These are phyloP conservation scores for Aspergillus homomorphus DNA, from an alignment of 495 filamentous ascomycete species.

Conservation along the genomic window DNA sequence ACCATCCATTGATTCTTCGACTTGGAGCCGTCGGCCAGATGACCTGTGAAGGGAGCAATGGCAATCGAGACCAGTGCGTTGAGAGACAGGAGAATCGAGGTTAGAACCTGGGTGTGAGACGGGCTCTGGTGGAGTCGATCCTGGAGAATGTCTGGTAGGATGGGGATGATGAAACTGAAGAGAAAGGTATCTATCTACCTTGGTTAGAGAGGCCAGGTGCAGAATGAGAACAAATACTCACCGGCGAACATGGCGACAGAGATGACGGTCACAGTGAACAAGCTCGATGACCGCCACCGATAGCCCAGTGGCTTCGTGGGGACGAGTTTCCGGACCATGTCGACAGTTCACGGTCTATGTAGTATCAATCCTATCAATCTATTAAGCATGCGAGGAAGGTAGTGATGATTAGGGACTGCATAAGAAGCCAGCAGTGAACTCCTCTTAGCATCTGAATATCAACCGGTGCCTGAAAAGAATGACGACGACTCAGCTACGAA, in stretches of 20 bases:
- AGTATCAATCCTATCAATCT: no score
- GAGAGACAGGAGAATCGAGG: no score
- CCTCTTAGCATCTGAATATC: no score
- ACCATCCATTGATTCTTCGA: slow-evolving; percentile 9
- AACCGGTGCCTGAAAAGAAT: no score
- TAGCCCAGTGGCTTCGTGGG: background rate
- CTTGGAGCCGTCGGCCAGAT: slow-evolving; percentile 14
- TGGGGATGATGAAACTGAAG: slow-evolving; percentile 22
- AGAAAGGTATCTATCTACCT: slow-evolving; percentile 19
- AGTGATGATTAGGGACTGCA: no score
- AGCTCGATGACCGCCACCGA: no score
- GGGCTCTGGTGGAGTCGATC: no score
- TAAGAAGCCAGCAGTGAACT: no score
- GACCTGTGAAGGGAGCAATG: slow-evolving; percentile 13
- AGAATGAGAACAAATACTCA: background rate
- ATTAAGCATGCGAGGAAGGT: no score
- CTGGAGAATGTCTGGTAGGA: slow-evolving; percentile 14
- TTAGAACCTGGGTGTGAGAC: no score
- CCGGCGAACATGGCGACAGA: background rate
- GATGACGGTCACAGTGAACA: background rate
- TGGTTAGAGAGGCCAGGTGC: background rate
- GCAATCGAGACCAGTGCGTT: slow-evolving; percentile 15
- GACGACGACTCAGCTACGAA: background rate
- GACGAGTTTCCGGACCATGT: background rate
- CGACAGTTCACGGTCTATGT: background rate